These are phyloP conservation scores for Fonsecaea multimorphosa DNA, from an alignment of 2,329 filamentous ascomycete genomes.

Conservation along the genomic window DNA sequence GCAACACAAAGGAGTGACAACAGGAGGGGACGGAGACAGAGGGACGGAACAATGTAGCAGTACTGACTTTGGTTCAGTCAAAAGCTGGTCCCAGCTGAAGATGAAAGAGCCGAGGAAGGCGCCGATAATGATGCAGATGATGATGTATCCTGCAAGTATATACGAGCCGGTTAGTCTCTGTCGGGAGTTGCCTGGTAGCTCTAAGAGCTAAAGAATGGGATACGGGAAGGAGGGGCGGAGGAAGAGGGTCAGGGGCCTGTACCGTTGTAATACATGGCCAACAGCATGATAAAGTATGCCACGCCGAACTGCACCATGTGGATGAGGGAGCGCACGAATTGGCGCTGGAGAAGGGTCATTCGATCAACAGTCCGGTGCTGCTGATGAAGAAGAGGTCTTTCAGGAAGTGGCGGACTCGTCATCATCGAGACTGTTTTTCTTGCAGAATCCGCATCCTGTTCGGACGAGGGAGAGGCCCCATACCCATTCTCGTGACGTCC, in stretches of 20 bases:
- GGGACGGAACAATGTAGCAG: neutral
- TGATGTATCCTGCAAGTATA: slow-evolving; percentile 69
- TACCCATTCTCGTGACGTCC: slow-evolving; percentile 6
- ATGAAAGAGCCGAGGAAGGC: slow-evolving; percentile 75
- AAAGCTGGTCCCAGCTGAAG: slow-evolving; percentile 65
- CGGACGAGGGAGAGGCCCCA: neutral
- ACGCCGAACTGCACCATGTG: slow-evolving; percentile 29
- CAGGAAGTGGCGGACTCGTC: slow-evolving; percentile 33
- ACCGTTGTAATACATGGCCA: slow-evolving; percentile 68
- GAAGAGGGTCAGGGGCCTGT: neutral
- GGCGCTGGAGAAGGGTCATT: slow-evolving; percentile 8
- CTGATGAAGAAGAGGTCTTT: neutral
- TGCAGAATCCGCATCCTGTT: neutral
- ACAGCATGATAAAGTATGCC: slow-evolving; percentile 71
- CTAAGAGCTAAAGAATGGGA: neutral
- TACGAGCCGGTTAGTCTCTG: neutral
- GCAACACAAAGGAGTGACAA: neutral
- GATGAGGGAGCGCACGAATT: slow-evolving; percentile 33
- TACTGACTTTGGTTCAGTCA: neutral
- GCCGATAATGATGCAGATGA: slow-evolving; percentile 80
- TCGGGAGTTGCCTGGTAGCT: neutral
- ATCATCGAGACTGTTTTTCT: neutral
- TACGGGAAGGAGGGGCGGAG: too few species aligned
- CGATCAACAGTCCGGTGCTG: neutral
- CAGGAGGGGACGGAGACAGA: neutral